Evolutionary conservation across 306 rosid genomes (phyloP).

Genomic region (Cyclanthera cordifolia): DNA sequence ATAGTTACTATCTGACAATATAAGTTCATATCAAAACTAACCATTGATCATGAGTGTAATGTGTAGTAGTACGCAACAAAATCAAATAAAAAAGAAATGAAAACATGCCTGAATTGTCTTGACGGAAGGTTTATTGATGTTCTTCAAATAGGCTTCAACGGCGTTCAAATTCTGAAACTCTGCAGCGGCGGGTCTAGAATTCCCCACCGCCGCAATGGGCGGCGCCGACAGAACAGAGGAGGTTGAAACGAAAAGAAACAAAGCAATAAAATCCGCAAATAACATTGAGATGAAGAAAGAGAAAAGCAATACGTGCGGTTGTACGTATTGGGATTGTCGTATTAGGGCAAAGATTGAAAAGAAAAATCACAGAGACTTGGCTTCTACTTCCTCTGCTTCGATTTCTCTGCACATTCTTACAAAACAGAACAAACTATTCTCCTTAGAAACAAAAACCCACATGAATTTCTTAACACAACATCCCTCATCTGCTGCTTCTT

Average conservation of each 20-base stretch:
- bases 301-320: slow-evolving; percentile 16
- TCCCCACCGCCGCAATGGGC: slow-evolving; percentile 17
- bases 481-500: background rate
- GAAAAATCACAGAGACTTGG: background rate
- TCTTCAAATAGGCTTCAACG: slow-evolving; percentile 38
- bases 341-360: slow-evolving; percentile 11
- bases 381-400: slow-evolving; percentile 5
- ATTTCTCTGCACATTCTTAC: slow-evolving; percentile 7
- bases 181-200: slow-evolving; percentile 26
- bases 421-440: slow-evolving; percentile 8
- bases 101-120: slow-evolving; percentile 65
- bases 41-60: too few species aligned
- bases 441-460: background rate
- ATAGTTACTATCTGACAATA: too few species aligned
- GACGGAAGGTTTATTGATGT: slow-evolving; percentile 70
- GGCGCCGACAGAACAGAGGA: background rate
- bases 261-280: slow-evolving; percentile 7
- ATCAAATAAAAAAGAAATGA: background rate
- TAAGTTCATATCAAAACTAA: too few species aligned
- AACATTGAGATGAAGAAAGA: slow-evolving; percentile 13
- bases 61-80: too few species aligned
- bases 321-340: slow-evolving; percentile 62
- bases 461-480: background rate
- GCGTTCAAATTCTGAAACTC: slow-evolving; percentile 34
- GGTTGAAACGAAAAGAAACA: background rate